Base-by-base conservation (phyloP, 1,139 yeast genomes). In the Scheffersomyces segobiensis region DNA sequence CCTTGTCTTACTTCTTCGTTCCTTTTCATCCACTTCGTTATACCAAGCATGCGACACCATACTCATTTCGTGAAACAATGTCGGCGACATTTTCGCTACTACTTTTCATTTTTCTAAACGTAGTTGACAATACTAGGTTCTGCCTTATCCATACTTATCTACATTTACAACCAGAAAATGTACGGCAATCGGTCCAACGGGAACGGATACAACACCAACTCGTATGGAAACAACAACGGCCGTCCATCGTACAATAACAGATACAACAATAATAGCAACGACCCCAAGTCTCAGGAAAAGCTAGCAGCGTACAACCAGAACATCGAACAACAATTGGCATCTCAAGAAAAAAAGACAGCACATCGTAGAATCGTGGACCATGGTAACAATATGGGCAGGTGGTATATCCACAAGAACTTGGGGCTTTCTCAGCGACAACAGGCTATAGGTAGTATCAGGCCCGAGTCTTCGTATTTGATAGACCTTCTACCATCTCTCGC, bases 331-430 rank as follows among this genome's bases (percentile, higher is more conserved):
- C 83, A 79, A 65, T 71, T 78, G 55, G 81, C 80, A 47, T 78
- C 80, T 50, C 83, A 78, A 60, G 82, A 80, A 51, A 76, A 80
- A 70, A 75, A 84, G 62, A 76, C 87, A 8, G 85, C 89, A 7
- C 91, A 87, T 66, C 80, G 97, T 67, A 84, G 97, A 68, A 91
- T 96, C 1, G 90, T 92, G 10, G 98, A 93, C 72, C 93, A 91
- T 74, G 97, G 97, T 32, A 88, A 92, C 58, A 86, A 91, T 49
- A 85, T 89, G 80, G 93, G 93, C 6, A 78, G 92, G 61, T 86
- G 92, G 85, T 81, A 85, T 65, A 77, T 90, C 39, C 80, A 82
- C 55, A 82, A 91, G 67, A 80, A 84, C 55, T 76, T 85, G 60
- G 91, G 91, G 3, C 60, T 76, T 17, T 70, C 71, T 51, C 73